Evolutionary conservation across 23 red algal genomes (phyloP), one percentile per base, ranked within the genome.

Genomic region (Agarophyton chilense): DNA sequence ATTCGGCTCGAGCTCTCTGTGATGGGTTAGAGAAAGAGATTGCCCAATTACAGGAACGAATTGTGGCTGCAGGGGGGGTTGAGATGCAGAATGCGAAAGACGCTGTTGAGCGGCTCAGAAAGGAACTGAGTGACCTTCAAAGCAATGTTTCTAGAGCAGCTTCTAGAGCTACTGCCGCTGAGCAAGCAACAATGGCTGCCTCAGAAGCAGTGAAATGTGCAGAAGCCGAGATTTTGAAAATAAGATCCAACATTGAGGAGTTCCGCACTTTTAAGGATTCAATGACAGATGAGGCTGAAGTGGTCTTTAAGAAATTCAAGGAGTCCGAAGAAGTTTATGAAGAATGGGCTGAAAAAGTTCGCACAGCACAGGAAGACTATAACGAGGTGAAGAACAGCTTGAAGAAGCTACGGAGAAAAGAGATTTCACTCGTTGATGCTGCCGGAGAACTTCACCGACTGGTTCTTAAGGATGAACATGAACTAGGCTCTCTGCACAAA

Each of bases 51-150:
- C 84, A 97, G 51, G 89, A 82, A 54, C 51, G 70, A 52, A 90
- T 97, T 25, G 43, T 97, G 16, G 90, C 89, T n/a, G 63, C 77
- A 25, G 95, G 95, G 28, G 95, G 89, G 10, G 13, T 34, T 50
- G 55, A 72, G 55, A 54, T 93, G 83, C 58, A 87, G 34, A 60
- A 83, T 21, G 88, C 90, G 12, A 88, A 88, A 51, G 76, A 72
- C 22, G 87, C 68, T n/a, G 80, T 90, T 17, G 89, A 79, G 44
- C 16, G 36, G 6, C 72, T 49, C 19, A 28, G 53, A n/a, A 63
- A n/a, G 16, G 42, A 71, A 79, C 52, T 97, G 21, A 52, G 44
- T 31, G 90, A 79, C 0, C 77, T 58, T 10, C 54, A 81, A 22
- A 82, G 82, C 3, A 81, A 31, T 17, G 39, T 72, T 32, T 84